Conservation (phyloP, 2,329 filamentous ascomycete species). For the Dothistroma pini region DNA sequence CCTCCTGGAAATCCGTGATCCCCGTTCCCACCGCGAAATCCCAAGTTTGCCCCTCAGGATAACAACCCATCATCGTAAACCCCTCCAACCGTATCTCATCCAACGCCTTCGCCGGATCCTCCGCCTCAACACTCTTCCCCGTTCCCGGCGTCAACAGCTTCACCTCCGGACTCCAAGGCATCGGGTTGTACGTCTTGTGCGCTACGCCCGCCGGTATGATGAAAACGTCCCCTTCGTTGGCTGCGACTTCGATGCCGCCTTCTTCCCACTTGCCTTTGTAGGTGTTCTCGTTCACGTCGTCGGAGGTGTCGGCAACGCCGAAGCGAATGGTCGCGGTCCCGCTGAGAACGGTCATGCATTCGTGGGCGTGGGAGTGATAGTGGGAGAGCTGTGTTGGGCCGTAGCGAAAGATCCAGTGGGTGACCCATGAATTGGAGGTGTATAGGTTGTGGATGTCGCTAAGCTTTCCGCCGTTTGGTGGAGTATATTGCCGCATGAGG, state of each 20-base stretch:
- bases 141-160: slow-evolving; percentile 46
- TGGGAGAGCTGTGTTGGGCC: slow-evolving; percentile 53
- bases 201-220: slow-evolving; percentile 55
- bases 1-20: slow-evolving; percentile 39
- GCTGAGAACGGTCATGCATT: slow-evolving; percentile 56
- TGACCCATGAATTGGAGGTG: slow-evolving; percentile 49
- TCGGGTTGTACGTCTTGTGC: slow-evolving; percentile 52
- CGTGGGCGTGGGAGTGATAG: slow-evolving; percentile 56
- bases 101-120: slow-evolving; percentile 37
- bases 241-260: slow-evolving; percentile 50
- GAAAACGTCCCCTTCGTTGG: slow-evolving; percentile 55
- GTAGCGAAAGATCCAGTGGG: slow-evolving; percentile 58
- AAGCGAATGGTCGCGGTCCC: slow-evolving; percentile 54
- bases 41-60: slow-evolving; percentile 49
- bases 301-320: slow-evolving; percentile 49
- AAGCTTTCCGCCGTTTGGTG: slow-evolving; percentile 27
- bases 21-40: slow-evolving; percentile 49
- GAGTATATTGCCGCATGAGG: slow-evolving; percentile 34
- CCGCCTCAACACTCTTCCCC: slow-evolving; percentile 35
- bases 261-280: slow-evolving; percentile 41
- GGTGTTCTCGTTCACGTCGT: slow-evolving; percentile 41
- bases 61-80: slow-evolving; percentile 58
- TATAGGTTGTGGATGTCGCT: slow-evolving; percentile 45
- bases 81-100: slow-evolving; percentile 38
- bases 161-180: slow-evolving; percentile 37